These are phyloP conservation scores for Aspergillus sp. DNA, from an alignment of 2,329 filamentous ascomycete species.

Conservation along the genomic window DNA sequence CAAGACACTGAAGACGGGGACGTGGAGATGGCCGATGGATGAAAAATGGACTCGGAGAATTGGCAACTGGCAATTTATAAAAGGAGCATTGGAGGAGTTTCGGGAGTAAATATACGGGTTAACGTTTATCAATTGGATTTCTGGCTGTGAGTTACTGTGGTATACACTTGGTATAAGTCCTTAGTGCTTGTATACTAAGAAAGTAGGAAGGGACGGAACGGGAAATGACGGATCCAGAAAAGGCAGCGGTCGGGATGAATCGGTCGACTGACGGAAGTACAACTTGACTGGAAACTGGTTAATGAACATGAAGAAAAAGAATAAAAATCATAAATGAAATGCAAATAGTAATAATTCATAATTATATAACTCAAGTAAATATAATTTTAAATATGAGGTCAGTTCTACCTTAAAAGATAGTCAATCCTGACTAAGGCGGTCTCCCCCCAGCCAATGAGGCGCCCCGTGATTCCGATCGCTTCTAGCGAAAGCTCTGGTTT, in stretches of 20 bases:
- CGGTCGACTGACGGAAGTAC: too few relatives aligned
- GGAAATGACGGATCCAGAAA: slow-evolving; percentile 7
- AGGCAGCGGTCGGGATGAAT: background rate
- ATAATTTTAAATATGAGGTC: too few relatives aligned
- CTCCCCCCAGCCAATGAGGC: slow-evolving; percentile 36
- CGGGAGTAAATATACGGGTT: slow-evolving; percentile 2
- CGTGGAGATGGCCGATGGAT: slow-evolving; percentile 57
- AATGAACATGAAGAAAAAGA: too few relatives aligned
- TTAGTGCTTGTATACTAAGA: too few relatives aligned
- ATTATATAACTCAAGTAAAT: too few relatives aligned
- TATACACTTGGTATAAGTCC: too few relatives aligned
- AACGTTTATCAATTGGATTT: slow-evolving; percentile 8
- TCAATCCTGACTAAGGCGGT: too few relatives aligned
- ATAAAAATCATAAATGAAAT: too few relatives aligned
- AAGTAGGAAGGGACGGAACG: slow-evolving; percentile 9
- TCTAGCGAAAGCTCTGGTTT: slow-evolving; percentile 38
- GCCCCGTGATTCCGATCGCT: slow-evolving; percentile 42
- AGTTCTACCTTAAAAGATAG: too few relatives aligned
- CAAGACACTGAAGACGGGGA: slow-evolving; percentile 51
- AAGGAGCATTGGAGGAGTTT: slow-evolving; percentile 1
- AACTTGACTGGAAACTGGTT: too few relatives aligned
- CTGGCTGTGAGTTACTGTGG: background rate
- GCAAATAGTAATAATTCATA: too few relatives aligned
- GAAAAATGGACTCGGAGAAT: background rate
- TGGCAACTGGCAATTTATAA: too few relatives aligned